Evolutionary conservation across 176 grass and related monocot genomes (phyloP), one percentile per base, ranked within the genome.

Genomic region (Triticum timopheevii): DNA sequence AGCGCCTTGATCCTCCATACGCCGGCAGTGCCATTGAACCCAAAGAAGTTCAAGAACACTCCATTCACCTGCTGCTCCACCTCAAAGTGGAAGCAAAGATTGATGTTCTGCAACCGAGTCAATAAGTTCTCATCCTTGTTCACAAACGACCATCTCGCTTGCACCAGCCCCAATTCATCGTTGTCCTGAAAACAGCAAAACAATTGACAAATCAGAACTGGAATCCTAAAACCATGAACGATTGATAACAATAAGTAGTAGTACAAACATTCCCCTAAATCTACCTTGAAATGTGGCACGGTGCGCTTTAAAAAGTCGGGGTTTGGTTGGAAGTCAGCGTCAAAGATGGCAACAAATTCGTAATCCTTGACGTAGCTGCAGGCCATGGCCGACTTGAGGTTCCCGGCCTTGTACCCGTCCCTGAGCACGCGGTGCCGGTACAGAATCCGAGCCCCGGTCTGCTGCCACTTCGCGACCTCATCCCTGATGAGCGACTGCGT

Each of bases 21-120:
- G 4, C 97, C 97, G 33, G 97, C 97, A 0, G 97, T 99, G 54
- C 97, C 97, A 50, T 99, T 99, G 83, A 99, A 99, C 36, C 97
- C 97, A 27, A 99, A 99, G 87, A 99, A 99, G 80, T 99, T 94
- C 11, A 99, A 72, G 83, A 94, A 96, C 10, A 91, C 63, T 2
- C 94, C 94, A 86, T 99, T 99, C 17, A 99, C 97, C 77, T 99
- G 97, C 47, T 99, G 97, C 54, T 99, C 97, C 78, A 99, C 97
- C 85, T 99, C 97, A 88, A 99, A 99, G 85, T 99, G 97, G 85
- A 99, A 99, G 87, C 94, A 99, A 4, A 99, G 89, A 65, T 99
- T 99, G 30, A 99, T 97, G 82, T 99, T 94, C 27, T 99, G 97
- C 77, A 99, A 84, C 19, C 97, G 79, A 13, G 97, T 99, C 11